phyloP scores from a whole-genome alignment of 2,329 filamentous ascomycete genomes.

The Sclerotinia trifoliorum region DNA sequence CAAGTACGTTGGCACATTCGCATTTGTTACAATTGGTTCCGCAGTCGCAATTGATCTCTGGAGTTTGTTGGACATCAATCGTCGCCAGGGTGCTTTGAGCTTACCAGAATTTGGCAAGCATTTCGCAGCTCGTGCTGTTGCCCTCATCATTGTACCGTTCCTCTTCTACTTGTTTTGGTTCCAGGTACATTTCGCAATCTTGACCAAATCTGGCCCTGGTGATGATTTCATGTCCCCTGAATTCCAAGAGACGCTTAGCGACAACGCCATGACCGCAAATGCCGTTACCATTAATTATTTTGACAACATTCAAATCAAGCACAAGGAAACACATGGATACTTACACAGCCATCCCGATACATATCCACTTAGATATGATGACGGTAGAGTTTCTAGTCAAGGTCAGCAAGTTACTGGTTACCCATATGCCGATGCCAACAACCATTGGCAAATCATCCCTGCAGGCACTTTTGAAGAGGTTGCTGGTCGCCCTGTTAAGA shows the following conservation, averaged over 20 bases:
- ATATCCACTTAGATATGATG: conserved; percentile 94
- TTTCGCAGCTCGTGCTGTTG: conserved; percentile 81
- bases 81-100: conserved; percentile 75
- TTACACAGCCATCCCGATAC: conserved; percentile 87
- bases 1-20: conserved; percentile 96
- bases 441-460: conserved; percentile 93
- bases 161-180: conserved; percentile 99
- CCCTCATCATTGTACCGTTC: conserved; percentile 87
- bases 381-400: conserved; percentile 95
- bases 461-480: conserved; percentile 58
- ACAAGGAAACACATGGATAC: conserved; percentile 97
- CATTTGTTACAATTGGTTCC: conserved; percentile 93
- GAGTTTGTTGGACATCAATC: conserved; percentile 88
- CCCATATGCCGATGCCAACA: conserved; percentile 98
- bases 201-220: conserved; percentile 84
- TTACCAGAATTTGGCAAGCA: conserved; percentile 83
- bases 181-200: conserved; percentile 95
- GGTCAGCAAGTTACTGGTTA: conserved; percentile 98
- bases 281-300: conserved; percentile 86
- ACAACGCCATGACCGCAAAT: conserved; percentile 89
- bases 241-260: conserved; percentile 94
- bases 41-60: conserved; percentile 93
- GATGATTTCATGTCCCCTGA: conserved; percentile 99
- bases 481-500: conserved; percentile 68
- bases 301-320: conserved; percentile 80